Evolutionary conservation across 2,329 filamentous ascomycete species (phyloP), one percentile per base, ranked within the genome.

Genomic region (Colletotrichum lini): DNA sequence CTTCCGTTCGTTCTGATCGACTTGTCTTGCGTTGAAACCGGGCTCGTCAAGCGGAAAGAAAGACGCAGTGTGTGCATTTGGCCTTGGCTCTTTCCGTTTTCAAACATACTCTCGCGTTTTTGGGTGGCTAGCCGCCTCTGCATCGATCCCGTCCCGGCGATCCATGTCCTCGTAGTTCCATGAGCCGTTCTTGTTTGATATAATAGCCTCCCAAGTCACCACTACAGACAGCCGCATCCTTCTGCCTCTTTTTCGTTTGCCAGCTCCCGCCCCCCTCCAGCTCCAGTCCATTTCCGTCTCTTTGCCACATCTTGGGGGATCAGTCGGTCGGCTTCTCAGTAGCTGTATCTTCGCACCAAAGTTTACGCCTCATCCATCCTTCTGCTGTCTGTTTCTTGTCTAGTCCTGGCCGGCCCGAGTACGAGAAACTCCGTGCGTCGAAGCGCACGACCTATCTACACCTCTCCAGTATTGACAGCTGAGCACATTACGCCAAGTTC

Each of bases 71-170:
- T 60, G 45, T 59, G 21, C 65, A 68, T 71, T 26, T 52, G 56
- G 65, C 53, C 69, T 68, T 64, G 69, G 58, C 69, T 59, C 26
- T 44, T 71, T 71, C 69, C 69, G 69, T 71, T 71, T 71, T 71
- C 69, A 67, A 71, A 47, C 45, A 68, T 59, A n/a, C 47, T 21
- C 44, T 68, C 42, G 50, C 64, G 44, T 61, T 58, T 57, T 50
- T 60, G 65, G 58, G 57, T 68, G 64, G 52, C 68, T 57, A 62
- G 44, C 52, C 52, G 57, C 57, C 52, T 71, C 58, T 62, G 50
- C 50, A 63, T 62, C 57, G 45, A 68, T 71, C 57, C 57, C 50
- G 57, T 58, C 64, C 35, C 64, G 67, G 67, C 50, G 68, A 68
- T 57, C 63, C 65, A 58, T 40, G 45, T 47, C 21, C 40, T 58